Evolutionary conservation across 1,284 basidiomycete species (phyloP), one percentile per base, ranked within the genome.

Genomic region (Ganoderma resinaceum): DNA sequence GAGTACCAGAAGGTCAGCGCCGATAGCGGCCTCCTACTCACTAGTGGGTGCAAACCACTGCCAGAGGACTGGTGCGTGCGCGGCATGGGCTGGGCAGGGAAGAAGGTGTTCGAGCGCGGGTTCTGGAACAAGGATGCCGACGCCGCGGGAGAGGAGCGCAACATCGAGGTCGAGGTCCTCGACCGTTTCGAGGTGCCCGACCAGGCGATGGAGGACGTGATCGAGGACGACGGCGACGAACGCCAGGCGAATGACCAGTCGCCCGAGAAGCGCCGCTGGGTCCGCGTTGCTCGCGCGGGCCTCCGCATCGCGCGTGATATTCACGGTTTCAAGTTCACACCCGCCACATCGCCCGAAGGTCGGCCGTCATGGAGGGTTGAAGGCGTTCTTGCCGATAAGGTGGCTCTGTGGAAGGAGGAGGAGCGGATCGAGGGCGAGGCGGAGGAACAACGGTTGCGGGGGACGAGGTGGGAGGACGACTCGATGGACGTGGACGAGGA

Each of bases 11-110:
- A 68, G 74, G 76, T 68, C 73, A 77, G 67, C 43, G 69, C 61
- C 16, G 76, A 76, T 42, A 67, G 70, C 53, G 70, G 66, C 2
- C 60, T 82, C 12, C 87, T 92, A 84, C 81, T 93, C 52, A 89
- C 90, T 0, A 87, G 83, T 66, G 85, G 87, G 9, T 90, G 86
- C 65, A 82, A 87, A 16, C 93, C 96, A 0, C 82, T 99, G 2
- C 89, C 94, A 0, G 98, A 99, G 79, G 98, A 99, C 78, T 98
- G 96, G 95, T 95, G 94, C 74, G 80, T 99, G 70, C 88, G 97
- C 38, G 98, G 98, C 3, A 94, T 97, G 89, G 94, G 95, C 72
- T 99, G 97, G 97, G 91, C 95, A 1, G 92, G 94, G 7, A 86
- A 95, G 70, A 89, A 91, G 66, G 91, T 98, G 1, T 98, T 93